Evolutionary conservation across 2,329 filamentous ascomycete species (phyloP).

Genomic region (Pestalotiopsis sp.): DNA sequence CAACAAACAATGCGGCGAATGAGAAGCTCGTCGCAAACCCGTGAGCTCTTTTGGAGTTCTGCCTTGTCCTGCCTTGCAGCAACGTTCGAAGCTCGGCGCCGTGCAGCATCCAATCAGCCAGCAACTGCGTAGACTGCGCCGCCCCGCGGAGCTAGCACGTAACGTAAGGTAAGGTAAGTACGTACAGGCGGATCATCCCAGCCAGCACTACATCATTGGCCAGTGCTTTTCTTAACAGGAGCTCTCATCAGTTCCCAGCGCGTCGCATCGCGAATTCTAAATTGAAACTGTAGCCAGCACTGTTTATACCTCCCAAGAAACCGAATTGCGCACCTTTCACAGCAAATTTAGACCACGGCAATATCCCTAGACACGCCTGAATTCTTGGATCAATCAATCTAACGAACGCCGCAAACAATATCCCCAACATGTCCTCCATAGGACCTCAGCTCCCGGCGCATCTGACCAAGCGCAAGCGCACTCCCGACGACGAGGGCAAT

Average conservation of each 20-base stretch:
- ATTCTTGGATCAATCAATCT: background rate
- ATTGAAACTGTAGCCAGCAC: background rate
- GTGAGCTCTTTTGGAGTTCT: conserved; percentile 11
- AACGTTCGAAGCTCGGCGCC: conserved; percentile 1
- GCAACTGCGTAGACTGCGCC: background rate
- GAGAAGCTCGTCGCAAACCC: background rate
- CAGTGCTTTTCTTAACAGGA: conserved; percentile 10
- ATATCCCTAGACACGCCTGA: background rate
- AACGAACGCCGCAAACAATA: background rate
- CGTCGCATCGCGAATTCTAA: background rate
- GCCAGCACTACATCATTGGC: conserved; percentile 17
- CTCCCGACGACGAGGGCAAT: conserved; percentile 41
- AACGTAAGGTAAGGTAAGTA: background rate
- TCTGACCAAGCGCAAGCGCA: conserved; percentile 65
- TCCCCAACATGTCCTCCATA: conserved; percentile 62
- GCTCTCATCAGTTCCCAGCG: background rate
- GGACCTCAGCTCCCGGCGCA: conserved; percentile 73
- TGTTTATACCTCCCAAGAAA: background rate
- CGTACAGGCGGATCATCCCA: background rate
- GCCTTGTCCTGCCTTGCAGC: conserved; percentile 3
- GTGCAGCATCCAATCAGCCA: conserved; percentile 9
- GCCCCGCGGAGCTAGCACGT: background rate
- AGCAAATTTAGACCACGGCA: background rate
- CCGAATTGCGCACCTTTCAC: background rate
- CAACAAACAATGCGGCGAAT: background rate